phyloP scores from a whole-genome alignment of 345 rosid species.

The Toxicodendron radicans region DNA sequence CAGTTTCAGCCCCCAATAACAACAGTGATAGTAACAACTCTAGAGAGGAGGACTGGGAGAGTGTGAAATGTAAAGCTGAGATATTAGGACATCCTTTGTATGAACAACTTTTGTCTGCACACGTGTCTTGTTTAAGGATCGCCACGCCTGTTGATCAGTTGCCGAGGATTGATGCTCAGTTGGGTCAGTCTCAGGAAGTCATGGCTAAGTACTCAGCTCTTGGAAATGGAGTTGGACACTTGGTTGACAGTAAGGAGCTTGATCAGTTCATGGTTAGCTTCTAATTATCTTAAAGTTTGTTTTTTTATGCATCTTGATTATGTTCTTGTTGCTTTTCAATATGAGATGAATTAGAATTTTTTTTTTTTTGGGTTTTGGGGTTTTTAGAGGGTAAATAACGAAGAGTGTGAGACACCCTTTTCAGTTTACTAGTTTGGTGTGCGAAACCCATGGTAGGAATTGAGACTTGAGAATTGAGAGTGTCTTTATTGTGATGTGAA shows the following conservation, averaged over 20 bases:
- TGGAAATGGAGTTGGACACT: constrained; percentile 27
- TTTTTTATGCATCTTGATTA: background rate
- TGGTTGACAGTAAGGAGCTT: constrained; percentile 38
- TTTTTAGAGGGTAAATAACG: background rate
- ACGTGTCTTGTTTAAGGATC: constrained; percentile 37
- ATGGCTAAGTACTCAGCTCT: constrained; percentile 41
- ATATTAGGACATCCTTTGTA: constrained; percentile 47
- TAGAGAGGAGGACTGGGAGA: constrained; percentile 34
- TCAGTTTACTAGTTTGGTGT: background rate
- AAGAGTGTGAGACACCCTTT: background rate
- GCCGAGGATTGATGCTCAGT: constrained; percentile 43
- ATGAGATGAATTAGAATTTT: background rate
- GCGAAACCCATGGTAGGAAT: background rate
- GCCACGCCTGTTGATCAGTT: constrained; percentile 49
- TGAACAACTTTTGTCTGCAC: constrained; percentile 42
- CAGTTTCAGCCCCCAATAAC: background rate
- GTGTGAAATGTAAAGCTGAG: constrained; percentile 42
- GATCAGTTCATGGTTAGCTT: constrained; percentile 47
- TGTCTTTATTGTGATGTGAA: constrained; percentile 7
- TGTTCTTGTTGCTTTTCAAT: background rate
- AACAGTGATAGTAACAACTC: constrained; percentile 19
- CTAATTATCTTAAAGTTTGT: background rate
- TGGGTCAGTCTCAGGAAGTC: constrained; percentile 37
- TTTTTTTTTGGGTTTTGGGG: background rate
- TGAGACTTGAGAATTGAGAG: background rate